phyloP scores from a whole-genome alignment of 345 rosid genomes.

The Sonneratia caseolaris region DNA sequence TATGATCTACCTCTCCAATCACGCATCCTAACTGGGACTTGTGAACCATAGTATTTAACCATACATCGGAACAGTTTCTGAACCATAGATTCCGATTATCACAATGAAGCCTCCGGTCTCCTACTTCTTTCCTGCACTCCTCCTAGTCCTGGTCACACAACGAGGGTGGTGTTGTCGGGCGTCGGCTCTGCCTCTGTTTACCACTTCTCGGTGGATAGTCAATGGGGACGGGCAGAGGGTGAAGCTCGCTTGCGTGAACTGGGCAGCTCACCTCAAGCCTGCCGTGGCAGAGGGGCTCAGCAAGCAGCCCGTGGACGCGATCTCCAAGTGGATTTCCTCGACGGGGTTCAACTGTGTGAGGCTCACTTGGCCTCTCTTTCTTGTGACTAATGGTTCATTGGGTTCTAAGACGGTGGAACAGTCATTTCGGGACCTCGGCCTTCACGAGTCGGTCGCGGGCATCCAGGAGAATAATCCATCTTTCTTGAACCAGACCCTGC shows the following conservation, averaged over 20 bases:
- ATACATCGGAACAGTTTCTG: background rate
- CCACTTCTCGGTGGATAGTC: slow-evolving; percentile 3
- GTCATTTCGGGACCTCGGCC: slow-evolving; percentile 50
- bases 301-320: slow-evolving; percentile 40
- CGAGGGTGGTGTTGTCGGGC: background rate
- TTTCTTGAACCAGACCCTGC: slow-evolving; percentile 52
- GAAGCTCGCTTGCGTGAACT: slow-evolving; percentile 11
- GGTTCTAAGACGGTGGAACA: slow-evolving; percentile 40
- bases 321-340: slow-evolving; percentile 22
- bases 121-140: background rate
- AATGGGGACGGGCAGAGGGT: background rate
- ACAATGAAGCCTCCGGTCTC: background rate
- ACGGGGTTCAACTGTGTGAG: slow-evolving; percentile 65
- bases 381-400: slow-evolving; percentile 40
- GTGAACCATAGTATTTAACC: background rate
- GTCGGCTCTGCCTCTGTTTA: background rate
- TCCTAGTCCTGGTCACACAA: background rate
- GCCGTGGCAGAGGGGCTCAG: slow-evolving; percentile 43
- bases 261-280: background rate
- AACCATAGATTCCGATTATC: background rate
- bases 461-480: slow-evolving; percentile 64
- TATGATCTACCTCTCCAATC: background rate
- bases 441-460: slow-evolving; percentile 50
- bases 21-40: background rate
- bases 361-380: slow-evolving; percentile 53